Evolutionary conservation across 805 yeast genomes (phyloP).

Genomic region (Priceomyces medius): DNA sequence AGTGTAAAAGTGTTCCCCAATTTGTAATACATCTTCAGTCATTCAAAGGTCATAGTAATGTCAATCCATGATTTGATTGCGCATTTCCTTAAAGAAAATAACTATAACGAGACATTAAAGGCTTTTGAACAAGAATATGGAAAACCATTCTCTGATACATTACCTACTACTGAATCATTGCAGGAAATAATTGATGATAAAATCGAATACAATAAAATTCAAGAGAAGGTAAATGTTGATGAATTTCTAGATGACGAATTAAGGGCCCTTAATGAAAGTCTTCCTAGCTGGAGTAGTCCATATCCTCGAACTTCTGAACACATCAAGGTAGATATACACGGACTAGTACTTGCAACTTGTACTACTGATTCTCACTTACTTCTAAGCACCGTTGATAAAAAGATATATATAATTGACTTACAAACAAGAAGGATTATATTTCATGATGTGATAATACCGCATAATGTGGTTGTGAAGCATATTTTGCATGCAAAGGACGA

Average conservation of each 20-base stretch:
- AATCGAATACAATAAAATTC: conserved; percentile 22
- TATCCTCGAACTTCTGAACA: conserved; percentile 20
- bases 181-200: conserved; percentile 41
- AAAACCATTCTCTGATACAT: conserved; percentile 22
- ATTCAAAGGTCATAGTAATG: conserved; percentile 11
- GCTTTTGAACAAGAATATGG: conserved; percentile 49
- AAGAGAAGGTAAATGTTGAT: conserved; percentile 9
- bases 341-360: conserved; percentile 23
- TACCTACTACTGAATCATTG: conserved; percentile 32
- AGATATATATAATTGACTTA: conserved; percentile 18
- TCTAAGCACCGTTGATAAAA: conserved; percentile 19
- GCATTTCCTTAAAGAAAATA: conserved; percentile 54
- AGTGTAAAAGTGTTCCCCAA: neutral
- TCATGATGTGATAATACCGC: conserved; percentile 18
- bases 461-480: conserved; percentile 33
- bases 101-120: conserved; percentile 45
- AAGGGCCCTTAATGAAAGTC: conserved; percentile 7
- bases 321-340: conserved; percentile 15
- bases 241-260: conserved; percentile 11
- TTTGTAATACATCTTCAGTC: neutral
- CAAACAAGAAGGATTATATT: conserved; percentile 16
- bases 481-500: conserved; percentile 26
- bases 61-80: conserved; percentile 47
- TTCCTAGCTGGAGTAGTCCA: conserved; percentile 32
- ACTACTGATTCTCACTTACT: conserved; percentile 10